These are phyloP conservation scores for Ganoderma lingzhi DNA, from an alignment of 1,284 basidiomycete species.

Conservation along the genomic window DNA sequence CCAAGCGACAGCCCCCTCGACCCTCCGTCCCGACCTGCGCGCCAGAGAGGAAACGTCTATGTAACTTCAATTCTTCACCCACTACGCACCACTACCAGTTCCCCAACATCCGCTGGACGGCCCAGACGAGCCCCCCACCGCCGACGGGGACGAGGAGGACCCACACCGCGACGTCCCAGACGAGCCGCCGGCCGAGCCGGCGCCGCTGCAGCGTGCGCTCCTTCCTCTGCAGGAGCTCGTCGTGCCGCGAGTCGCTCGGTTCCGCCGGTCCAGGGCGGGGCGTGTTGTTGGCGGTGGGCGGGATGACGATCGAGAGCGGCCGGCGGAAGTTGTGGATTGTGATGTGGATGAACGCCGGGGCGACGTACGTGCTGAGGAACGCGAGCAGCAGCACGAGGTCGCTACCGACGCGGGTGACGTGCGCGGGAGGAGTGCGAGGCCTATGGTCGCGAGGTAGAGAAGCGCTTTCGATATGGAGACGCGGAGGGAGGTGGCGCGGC, in stretches of 20 bases:
- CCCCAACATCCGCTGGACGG: conserved; percentile 53
- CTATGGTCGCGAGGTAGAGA: conserved; percentile 48
- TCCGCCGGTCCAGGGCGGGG: conserved; percentile 20
- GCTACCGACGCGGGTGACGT: conserved; percentile 47
- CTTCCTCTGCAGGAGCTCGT: conserved; percentile 77
- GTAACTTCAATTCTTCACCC: background rate
- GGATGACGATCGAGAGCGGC: conserved; percentile 73
- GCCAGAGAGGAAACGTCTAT: conserved; percentile 14
- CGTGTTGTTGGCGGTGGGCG: conserved; percentile 46
- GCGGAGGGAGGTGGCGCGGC: conserved; percentile 49
- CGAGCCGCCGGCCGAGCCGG: conserved; percentile 65
- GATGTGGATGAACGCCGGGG: conserved; percentile 73
- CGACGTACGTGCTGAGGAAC: conserved; percentile 62
- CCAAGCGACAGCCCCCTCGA: background rate
- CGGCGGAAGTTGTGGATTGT: conserved; percentile 72
- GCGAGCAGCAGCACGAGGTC: conserved; percentile 58
- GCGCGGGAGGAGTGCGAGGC: conserved; percentile 52
- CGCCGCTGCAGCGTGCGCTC: conserved; percentile 74
- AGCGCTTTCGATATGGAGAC: conserved; percentile 55
- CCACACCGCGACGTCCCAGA: conserved; percentile 82
- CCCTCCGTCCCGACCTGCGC: conserved; percentile 15
- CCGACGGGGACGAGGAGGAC: conserved; percentile 62
- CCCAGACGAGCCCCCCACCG: conserved; percentile 60
- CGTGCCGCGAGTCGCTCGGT: conserved; percentile 43
- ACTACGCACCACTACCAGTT: conserved; percentile 45